Evolutionary conservation across 768 basidiomycete species (phyloP).

Genomic region (Hygrophoropsis aurantiaca): DNA sequence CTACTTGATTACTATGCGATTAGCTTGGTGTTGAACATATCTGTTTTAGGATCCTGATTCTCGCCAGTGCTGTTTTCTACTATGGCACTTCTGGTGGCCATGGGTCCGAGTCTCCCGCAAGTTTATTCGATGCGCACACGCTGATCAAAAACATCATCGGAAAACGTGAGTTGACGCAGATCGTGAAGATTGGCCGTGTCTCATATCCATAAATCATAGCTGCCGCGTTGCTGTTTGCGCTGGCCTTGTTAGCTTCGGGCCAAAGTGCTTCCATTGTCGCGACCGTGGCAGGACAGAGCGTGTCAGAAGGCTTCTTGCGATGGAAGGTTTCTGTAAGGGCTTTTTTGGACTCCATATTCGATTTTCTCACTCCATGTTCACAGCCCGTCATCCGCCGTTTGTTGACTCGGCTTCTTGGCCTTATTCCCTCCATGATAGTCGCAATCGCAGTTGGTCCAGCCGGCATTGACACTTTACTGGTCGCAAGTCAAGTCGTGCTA

Average conservation of each 20-base stretch:
- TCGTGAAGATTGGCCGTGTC: background rate
- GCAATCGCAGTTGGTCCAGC: constrained; percentile 66
- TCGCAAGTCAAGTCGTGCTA: constrained; percentile 82
- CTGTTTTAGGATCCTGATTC: constrained; percentile 65
- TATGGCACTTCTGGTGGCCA: constrained; percentile 42
- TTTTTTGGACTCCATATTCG: constrained; percentile 14
- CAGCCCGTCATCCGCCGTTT: constrained; percentile 79
- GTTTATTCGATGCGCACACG: constrained; percentile 81
- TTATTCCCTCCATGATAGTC: constrained; percentile 80
- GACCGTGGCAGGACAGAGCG: constrained; percentile 87
- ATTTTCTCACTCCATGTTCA: constrained; percentile 21
- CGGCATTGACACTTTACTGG: constrained; percentile 79
- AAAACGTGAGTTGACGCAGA: constrained; percentile 43
- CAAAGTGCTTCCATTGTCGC: constrained; percentile 91
- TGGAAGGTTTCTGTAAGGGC: constrained; percentile 74
- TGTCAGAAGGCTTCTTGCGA: constrained; percentile 85
- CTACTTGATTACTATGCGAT: background rate
- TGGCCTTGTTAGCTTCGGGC: constrained; percentile 82
- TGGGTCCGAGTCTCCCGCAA: constrained; percentile 52
- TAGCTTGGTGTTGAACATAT: background rate
- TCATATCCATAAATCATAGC: constrained; percentile 38
- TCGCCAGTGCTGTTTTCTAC: constrained; percentile 83
- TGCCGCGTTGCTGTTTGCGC: constrained; percentile 83
- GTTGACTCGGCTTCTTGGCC: constrained; percentile 75
- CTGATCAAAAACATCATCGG: constrained; percentile 71